These are phyloP conservation scores for Colletotrichum sp. DNA, from an alignment of 2,329 filamentous ascomycete species.

Conservation along the genomic window DNA sequence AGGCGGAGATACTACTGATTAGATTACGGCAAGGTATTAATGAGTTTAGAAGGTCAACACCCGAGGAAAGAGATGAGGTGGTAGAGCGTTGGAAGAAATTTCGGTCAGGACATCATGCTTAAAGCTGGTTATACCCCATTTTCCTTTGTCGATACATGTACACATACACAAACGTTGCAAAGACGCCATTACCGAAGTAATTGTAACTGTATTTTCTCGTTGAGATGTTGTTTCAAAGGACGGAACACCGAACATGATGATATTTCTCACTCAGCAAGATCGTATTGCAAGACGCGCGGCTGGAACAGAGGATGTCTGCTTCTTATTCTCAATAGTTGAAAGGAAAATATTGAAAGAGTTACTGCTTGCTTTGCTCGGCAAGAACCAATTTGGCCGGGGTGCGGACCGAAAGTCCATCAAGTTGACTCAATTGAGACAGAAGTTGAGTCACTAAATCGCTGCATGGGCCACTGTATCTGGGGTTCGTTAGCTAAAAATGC, in stretches of 20 bases:
- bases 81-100: slow-evolving; percentile 30
- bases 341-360: not conserved
- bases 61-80: slow-evolving; percentile 25
- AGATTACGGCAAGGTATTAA: slow-evolving; percentile 33
- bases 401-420: not conserved
- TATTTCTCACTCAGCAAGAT: not conserved
- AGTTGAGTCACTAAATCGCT: not conserved
- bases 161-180: not conserved
- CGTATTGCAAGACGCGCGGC: fast-evolving
- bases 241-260: not conserved
- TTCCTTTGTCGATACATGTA: not conserved
- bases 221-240: fast-evolving
- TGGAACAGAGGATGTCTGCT: not conserved
- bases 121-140: not conserved
- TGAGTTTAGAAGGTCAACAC: slow-evolving; percentile 29
- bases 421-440: not conserved
- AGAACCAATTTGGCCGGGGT: not conserved
- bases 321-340: not conserved
- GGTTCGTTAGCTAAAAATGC: not conserved
- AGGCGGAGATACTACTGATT: slow-evolving; percentile 37
- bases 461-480: not conserved
- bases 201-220: not conserved
- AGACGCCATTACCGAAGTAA: not conserved
- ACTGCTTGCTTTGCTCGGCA: not conserved
- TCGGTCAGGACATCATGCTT: not conserved